Base-by-base conservation (phyloP, 1,139 yeast genomes). In the Hyphopichia wangnamkhiaoensis region DNA sequence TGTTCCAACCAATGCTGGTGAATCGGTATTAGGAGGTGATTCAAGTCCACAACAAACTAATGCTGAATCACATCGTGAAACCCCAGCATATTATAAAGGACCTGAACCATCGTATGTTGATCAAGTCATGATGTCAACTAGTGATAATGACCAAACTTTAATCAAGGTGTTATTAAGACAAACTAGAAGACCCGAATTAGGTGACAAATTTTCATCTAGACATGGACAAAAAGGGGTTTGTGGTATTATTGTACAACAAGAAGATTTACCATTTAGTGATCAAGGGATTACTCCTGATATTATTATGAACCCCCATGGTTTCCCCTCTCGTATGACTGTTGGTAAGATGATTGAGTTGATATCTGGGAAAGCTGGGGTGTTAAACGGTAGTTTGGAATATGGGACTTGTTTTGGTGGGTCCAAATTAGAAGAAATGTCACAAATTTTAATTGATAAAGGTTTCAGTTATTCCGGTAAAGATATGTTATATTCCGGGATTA, bases 171-270 rank as follows among this genome's bases (percentile, higher is more conserved):
- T 93, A 38, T 68, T 93, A 44, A 79, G 99, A 59, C 99, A 94
- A 63, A 90, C 97, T 2, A 83, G 99, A 71, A 80, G 98, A 60
- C 99, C 99, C 0, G 99, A 93, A 65, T 71, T 93, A 42, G 99
- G 99, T 45, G 99, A 93, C 61, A 93, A 93, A 64, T 93, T 94
- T 56, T 90, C 97, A 3, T 89, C 96, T 33, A 88, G 98, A 72
- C 98, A 93, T 74, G 99, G 99, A 65, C 99, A 94, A 69, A 93
- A 93, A 73, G 99, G 99, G 84, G 94, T 98, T 20, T 91, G 94
- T 65, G 99, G 99, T 82, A 95, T 93, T 46, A 93, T 98, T 1
- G 94, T 93, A 62, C 82, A 98, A 61, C 94, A 93, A 63, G 99
- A 93, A 67, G 99, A 93, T 64, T 93, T 93, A 98, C 99, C 98